Conservation (phyloP, 352 stramenopile genomes). For the Pythium brassicae region DNA sequence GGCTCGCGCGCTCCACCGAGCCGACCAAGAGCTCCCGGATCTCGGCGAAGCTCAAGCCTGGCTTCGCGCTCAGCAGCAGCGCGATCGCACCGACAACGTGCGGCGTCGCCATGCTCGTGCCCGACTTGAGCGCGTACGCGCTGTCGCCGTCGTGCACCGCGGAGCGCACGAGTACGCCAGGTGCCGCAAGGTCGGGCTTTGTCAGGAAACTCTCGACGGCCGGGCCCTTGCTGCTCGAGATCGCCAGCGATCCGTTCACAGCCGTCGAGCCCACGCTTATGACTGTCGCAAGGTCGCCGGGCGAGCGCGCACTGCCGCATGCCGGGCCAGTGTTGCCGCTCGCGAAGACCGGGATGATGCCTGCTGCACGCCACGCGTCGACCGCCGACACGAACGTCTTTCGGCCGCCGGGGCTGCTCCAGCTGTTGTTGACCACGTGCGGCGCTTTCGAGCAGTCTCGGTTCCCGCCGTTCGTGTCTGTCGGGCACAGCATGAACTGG, state of each 20-base stretch:
- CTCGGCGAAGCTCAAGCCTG: conserved; percentile 23
- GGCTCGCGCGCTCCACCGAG: conserved; percentile 11
- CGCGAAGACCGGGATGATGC: conserved; percentile 53
- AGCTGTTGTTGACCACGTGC: conserved; percentile 58
- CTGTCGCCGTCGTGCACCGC: conserved; percentile 29
- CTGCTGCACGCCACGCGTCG: conserved; percentile 38
- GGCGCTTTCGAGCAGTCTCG: conserved; percentile 39
- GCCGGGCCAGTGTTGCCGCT: conserved; percentile 34
- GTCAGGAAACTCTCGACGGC: conserved; percentile 20
- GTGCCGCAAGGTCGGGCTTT: conserved; percentile 42
- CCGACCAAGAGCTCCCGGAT: conserved; percentile 13
- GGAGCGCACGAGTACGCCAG: conserved; percentile 32
- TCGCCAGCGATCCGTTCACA: conserved; percentile 23
- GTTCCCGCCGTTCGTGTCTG: conserved; percentile 43
- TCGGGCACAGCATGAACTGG: conserved; percentile 61
- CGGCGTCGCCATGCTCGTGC: conserved; percentile 52
- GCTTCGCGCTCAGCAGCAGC: conserved; percentile 32
- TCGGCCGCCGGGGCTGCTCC: conserved; percentile 28
- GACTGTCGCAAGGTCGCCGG: conserved; percentile 29
- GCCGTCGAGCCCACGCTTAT: conserved; percentile 37
- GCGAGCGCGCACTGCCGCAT: conserved; percentile 28
- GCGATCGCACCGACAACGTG: conserved; percentile 47
- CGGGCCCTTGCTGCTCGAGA: conserved; percentile 39
- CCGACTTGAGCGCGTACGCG: conserved; percentile 35
- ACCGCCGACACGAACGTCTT: conserved; percentile 29